A percentile compares a stretch with the other conserved stretches of the same genome.
Conservation (phyloP, 306 rosid species). For the Vigna reflexopilosa region DNA sequence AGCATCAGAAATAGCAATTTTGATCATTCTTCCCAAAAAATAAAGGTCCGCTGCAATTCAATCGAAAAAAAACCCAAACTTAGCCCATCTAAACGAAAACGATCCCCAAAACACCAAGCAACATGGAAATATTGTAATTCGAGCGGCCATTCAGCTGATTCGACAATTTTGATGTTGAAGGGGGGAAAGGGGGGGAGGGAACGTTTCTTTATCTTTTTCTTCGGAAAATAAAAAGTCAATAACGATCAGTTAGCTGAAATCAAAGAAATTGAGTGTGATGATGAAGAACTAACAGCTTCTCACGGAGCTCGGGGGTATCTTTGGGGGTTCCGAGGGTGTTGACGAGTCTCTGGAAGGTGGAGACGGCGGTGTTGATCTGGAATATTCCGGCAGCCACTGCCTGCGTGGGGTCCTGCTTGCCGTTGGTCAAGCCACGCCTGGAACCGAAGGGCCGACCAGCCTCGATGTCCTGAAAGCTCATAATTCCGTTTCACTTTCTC, state of each 20-base stretch:
- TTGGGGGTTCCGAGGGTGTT: conserved; percentile 98
- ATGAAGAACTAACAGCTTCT: conserved; percentile 78
- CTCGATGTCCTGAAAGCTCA: conserved; percentile 99
- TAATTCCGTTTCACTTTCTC: conserved; percentile 50
- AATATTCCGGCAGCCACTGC: conserved; percentile 96
- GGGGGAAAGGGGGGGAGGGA: not conserved
- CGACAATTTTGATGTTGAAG: not conserved
- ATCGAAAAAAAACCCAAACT: not conserved
- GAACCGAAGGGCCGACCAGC: conserved; percentile 75
- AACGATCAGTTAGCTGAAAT: not conserved
- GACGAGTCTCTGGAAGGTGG: conserved; percentile 95
- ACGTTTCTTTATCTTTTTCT: not conserved
- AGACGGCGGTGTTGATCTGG: conserved; percentile 96
- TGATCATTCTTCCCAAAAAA: not conserved
- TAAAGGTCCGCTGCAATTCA: conserved; percentile 3
- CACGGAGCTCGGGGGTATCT: conserved; percentile 95
- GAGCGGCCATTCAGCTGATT: conserved; percentile 18
- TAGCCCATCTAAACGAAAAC: not conserved
- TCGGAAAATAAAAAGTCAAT: not conserved
- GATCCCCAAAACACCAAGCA: not conserved
- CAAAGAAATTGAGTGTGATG: not conserved
- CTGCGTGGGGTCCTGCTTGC: conserved; percentile 89
- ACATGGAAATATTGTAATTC: not conserved
- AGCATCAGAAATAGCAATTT: not conserved
- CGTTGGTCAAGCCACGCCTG: conserved; percentile 68